Base-by-base conservation (phyloP, 2,329 filamentous ascomycete genomes). In the Neospermospora avenae region DNA sequence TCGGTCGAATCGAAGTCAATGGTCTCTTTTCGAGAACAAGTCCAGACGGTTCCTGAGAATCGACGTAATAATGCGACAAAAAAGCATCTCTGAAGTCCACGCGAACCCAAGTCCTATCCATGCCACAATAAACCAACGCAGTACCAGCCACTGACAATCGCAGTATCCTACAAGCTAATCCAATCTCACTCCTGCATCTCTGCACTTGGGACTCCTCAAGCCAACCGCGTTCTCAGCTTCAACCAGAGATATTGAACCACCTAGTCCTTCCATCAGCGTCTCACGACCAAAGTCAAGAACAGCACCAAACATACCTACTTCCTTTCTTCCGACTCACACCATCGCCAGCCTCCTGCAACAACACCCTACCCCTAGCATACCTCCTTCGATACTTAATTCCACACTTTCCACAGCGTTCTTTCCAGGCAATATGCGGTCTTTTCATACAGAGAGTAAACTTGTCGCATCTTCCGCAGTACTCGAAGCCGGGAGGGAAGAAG, bases 291-390 rank as follows among this genome's bases (percentile, higher is more conserved):
- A 45, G 14, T 20, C 6, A 45, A 25, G 20, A 49, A 35, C n/a
- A 6, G 20, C 13, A 49, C 11, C n/a, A 37, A 3, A 51, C 48
- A 22, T 20, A 51, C 48, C 48, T 51, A 51, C 48, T 51, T 6
- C 35, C 58, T 41, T 35, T 28, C 42, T 28, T 55, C 35, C 20
- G 25, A 49, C 52, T 62, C 52, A 10, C 55, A 61, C 3, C 55
- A 39, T 20, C 58, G 28, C 4, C 7, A 20, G 60, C 35, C 55
- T 68, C 57, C 28, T 31, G 28, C 2, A 69, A 31, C 55, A 60
- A 60, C 24, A 62, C 58, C n/a, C 67, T 60, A 2, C 67, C 67
- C 24, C 65, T 58, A 41, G 61, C 58, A 62, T 61, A 69, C 28
- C 62, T 49, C 37, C 60, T 65, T 34, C 54, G 46, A 57, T 69